Evolutionary conservation across 768 basidiomycete genomes (phyloP), one percentile per base, ranked within the genome.

Genomic region (Leucocoprinus sp.): DNA sequence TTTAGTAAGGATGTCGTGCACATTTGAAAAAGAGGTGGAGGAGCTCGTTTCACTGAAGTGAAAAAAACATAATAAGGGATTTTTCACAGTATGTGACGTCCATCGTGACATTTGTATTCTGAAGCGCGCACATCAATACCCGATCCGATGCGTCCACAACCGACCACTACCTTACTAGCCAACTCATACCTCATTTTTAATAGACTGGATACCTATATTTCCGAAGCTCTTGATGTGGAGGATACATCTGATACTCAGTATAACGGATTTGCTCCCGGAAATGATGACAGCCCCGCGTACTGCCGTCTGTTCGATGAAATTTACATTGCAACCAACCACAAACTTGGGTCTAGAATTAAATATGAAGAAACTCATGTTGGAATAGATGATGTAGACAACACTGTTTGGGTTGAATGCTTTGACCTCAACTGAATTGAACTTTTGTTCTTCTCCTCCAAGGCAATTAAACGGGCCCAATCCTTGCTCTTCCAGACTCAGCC

Each of bases 381-480:
- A 27, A 48, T 48, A 40, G 34, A 36, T 35, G 46, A 28, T 48
- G 79, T 82, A 50, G 51, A 69, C 51, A 19, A 27, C 5, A 5
- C 26, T 27, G 5, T 5, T 27, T 27, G 11, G 26, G 26, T 27
- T 27, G 7, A 19, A 21, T 4, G 8, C 19, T 21, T 29, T 38
- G 22, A 41, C 18, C 15, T 11, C 4, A 8, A 1, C 14, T n/a
- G n/a, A n/a, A 26, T 8, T 27, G 12, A 24, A 45, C 48, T 14
- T 21, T 28, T 39, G 44, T 39, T 11, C 8, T 12, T 40, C 26
- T 22, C 36, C 23, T 27, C 29, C 36, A 37, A 87, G 84, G 58
- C 84, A 14, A 70, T 86, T 39, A 76, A 83, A 45, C 68, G 66
- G 48, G 79, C 76, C 3, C 81, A 84, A 53, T 71, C 70, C 44